Conservation (phyloP, 495 filamentous ascomycete species). For the Pseudoneurospora amorphoporcata region DNA sequence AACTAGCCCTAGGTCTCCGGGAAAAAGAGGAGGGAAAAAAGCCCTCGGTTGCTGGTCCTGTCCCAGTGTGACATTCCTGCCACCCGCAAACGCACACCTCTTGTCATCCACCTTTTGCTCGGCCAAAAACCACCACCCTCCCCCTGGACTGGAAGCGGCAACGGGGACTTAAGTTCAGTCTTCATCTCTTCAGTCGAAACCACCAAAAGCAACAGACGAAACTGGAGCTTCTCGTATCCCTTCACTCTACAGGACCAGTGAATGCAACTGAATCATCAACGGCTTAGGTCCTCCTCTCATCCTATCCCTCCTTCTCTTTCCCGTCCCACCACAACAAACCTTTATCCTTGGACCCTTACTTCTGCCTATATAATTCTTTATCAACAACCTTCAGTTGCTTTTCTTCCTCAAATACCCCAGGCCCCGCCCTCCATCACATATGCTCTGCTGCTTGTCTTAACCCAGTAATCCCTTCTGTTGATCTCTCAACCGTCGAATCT, state of each 20-base stretch:
- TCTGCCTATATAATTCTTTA: background rate
- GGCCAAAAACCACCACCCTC: background rate
- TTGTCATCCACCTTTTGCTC: background rate
- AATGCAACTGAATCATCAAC: background rate
- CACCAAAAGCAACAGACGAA: background rate
- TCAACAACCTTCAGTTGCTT: background rate
- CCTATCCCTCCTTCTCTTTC: background rate
- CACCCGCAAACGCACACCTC: background rate
- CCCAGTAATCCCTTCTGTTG: background rate
- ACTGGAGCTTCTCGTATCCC: background rate
- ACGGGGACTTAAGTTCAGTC: background rate
- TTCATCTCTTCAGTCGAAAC: background rate
- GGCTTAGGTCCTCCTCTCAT: background rate
- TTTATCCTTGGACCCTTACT: background rate
- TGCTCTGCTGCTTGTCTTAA: background rate
- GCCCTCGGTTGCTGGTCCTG: background rate
- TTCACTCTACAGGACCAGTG: background rate
- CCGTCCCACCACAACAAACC: background rate
- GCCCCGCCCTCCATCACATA: background rate
- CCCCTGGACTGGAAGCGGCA: background rate
- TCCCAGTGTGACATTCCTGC: background rate
- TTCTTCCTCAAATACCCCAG: background rate
- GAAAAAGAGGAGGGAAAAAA: background rate
- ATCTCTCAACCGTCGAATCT: background rate
- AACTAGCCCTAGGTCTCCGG: background rate